Conservation (phyloP, 2,329 filamentous ascomycete genomes). For the Pseudogymnoascus sp. region DNA sequence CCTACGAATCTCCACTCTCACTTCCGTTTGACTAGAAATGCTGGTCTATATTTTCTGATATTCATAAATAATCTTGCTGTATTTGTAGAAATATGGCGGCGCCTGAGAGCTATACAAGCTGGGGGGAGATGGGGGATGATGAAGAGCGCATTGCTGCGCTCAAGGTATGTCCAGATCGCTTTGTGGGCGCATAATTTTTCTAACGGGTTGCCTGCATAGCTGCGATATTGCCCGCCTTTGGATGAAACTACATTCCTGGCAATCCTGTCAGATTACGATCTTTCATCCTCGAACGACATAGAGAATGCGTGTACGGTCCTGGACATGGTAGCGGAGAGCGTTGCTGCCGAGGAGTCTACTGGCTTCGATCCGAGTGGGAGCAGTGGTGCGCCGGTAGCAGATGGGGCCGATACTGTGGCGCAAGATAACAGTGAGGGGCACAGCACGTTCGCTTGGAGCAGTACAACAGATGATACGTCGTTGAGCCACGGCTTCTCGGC, state of each 20-base stretch:
- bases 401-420: not conserved
- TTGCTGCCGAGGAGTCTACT: constrained; percentile 58
- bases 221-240: constrained; percentile 64
- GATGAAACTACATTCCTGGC: constrained; percentile 72
- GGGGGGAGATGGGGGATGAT: not conserved
- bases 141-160: not conserved
- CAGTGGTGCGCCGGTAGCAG: constrained; percentile 29
- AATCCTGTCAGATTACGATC: constrained; percentile 66
- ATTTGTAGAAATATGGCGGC: not conserved
- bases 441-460: constrained; percentile 21
- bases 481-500: constrained; percentile 19
- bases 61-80: not conserved
- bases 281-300: constrained; percentile 44
- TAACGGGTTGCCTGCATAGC: constrained; percentile 33
- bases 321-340: constrained; percentile 56
- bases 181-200: not conserved
- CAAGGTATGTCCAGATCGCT: not conserved
- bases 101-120: not conserved
- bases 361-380: constrained; percentile 74
- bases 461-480: constrained; percentile 25
- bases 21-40: not conserved
- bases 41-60: not conserved
- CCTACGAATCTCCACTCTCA: not conserved
- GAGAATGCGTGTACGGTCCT: constrained; percentile 51
- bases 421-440: not conserved